Evolutionary conservation across 2,329 filamentous ascomycete genomes (phyloP).

Genomic region (Colletotrichum sp.): DNA sequence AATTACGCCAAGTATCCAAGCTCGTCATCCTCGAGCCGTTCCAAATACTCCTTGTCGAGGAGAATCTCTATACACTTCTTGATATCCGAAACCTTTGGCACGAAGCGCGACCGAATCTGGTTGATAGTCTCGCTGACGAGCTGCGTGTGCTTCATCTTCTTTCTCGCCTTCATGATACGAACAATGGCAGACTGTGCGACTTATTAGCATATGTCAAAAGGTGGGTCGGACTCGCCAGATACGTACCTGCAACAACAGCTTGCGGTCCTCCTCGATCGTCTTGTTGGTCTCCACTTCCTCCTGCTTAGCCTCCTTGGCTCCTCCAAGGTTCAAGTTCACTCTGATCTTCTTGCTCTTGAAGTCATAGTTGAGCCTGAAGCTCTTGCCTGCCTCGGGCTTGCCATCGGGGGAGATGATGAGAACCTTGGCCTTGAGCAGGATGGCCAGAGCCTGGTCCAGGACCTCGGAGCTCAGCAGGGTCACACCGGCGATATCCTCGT

Average conservation of each 20-base stretch:
- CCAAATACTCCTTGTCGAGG: constrained; percentile 98
- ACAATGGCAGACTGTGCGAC: constrained; percentile 88
- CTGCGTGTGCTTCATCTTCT: constrained; percentile 97
- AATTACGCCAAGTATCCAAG: constrained; percentile 88
- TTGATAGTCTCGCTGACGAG: constrained; percentile 95
- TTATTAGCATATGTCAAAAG: constrained; percentile 26
- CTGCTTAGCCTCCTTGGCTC: constrained; percentile 95
- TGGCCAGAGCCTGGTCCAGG: constrained; percentile 83
- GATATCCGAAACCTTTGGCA: constrained; percentile 92
- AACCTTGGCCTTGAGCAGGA: constrained; percentile 93
- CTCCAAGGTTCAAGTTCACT: constrained; percentile 92
- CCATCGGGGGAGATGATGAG: constrained; percentile 74
- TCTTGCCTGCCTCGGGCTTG: constrained; percentile 79
- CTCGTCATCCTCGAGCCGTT: constrained; percentile 92
- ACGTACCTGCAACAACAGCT: constrained; percentile 93
- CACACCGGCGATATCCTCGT: constrained; percentile 84
- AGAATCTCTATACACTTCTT: constrained; percentile 99
- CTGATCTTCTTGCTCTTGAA: constrained; percentile 99
- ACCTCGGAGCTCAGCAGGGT: constrained; percentile 83
- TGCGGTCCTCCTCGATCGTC: constrained; percentile 98
- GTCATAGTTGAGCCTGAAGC: constrained; percentile 86
- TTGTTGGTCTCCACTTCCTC: constrained; percentile 98
- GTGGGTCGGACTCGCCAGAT: neutral
- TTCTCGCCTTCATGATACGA: constrained; percentile 99
- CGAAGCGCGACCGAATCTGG: constrained; percentile 92